Evolutionary conservation across 78 protist species (phyloP).

Genomic region (Salpingoeca rosetta): DNA sequence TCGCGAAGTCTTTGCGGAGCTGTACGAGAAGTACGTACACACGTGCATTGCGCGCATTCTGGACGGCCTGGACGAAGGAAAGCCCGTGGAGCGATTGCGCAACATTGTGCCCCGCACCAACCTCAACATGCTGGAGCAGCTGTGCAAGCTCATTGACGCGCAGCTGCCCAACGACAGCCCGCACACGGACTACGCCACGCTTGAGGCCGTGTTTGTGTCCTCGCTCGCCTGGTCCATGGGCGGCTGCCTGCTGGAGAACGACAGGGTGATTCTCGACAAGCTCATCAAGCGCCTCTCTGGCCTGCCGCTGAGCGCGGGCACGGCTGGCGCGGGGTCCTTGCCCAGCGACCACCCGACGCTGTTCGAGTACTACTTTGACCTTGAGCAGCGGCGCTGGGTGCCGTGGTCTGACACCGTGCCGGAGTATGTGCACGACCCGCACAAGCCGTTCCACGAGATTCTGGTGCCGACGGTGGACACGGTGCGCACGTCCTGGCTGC

Average conservation of each 20-base stretch:
- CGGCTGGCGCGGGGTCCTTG: slow-evolving; percentile 23
- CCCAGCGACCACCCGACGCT: slow-evolving; percentile 51
- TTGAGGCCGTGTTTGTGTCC: slow-evolving; percentile 54
- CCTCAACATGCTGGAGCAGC: slow-evolving; percentile 41
- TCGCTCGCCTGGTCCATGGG: slow-evolving; percentile 65
- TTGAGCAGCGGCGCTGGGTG: slow-evolving; percentile 33
- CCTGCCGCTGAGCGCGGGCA: not conserved
- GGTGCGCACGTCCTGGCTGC: slow-evolving; percentile 49
- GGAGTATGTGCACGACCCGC: slow-evolving; percentile 40
- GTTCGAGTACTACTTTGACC: slow-evolving; percentile 51
- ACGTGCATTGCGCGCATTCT: slow-evolving; percentile 39
- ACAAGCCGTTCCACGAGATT: slow-evolving; percentile 44
- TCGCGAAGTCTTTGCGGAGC: slow-evolving; percentile 10
- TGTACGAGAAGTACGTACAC: slow-evolving; percentile 50
- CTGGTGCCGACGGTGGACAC: slow-evolving; percentile 80
- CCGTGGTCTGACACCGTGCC: slow-evolving; percentile 53
- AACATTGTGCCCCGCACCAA: slow-evolving; percentile 24
- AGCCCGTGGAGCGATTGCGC: not conserved
- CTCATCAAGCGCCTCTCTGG: slow-evolving; percentile 32
- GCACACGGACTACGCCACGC: slow-evolving; percentile 12
- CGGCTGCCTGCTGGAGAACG: slow-evolving; percentile 21
- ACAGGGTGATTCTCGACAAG: slow-evolving; percentile 47
- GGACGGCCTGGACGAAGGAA: not conserved
- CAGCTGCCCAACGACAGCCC: slow-evolving; percentile 13
- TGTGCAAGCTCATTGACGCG: slow-evolving; percentile 34